Conservation (phyloP, 2,329 filamentous ascomycete species). For the Exophiala oligosperma region DNA sequence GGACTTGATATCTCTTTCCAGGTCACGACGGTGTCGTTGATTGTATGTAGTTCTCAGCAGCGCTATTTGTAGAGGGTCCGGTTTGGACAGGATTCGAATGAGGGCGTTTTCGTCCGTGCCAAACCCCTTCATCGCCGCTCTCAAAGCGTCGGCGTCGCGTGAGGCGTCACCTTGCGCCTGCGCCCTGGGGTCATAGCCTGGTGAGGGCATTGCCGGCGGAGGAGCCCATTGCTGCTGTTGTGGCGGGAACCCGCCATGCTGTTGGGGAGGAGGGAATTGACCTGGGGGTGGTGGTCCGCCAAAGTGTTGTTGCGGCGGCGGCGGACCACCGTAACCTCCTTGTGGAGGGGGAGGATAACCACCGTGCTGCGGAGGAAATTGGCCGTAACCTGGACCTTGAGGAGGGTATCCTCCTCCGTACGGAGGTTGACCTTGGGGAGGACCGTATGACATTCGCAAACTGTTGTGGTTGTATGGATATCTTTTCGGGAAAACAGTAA, state of each 20-base stretch:
- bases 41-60: constrained; percentile 68
- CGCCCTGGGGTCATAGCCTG: constrained; percentile 69
- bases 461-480: neutral
- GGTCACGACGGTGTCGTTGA: constrained; percentile 63
- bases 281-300: constrained; percentile 17
- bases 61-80: constrained; percentile 76
- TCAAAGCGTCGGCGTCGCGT: constrained; percentile 68
- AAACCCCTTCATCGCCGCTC: constrained; percentile 88
- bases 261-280: constrained; percentile 33
- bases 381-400: constrained; percentile 23
- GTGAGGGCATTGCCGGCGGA: constrained; percentile 62
- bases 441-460: constrained; percentile 23
- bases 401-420: constrained; percentile 28
- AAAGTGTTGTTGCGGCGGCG: constrained; percentile 19
- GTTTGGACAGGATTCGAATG: constrained; percentile 67
- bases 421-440: constrained; percentile 27
- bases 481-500: neutral
- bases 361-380: constrained; percentile 30
- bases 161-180: constrained; percentile 66
- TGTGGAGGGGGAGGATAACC: constrained; percentile 12
- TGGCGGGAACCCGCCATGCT: constrained; percentile 36
- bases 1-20: constrained; percentile 73
- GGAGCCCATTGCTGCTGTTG: constrained; percentile 36
- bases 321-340: constrained; percentile 25
- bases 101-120: constrained; percentile 82